Percentiles rank a stretch among this genome's conserved stretches.
phyloP scores from a whole-genome alignment of 106 monocot genomes.

The Xerophyta viscosa region DNA sequence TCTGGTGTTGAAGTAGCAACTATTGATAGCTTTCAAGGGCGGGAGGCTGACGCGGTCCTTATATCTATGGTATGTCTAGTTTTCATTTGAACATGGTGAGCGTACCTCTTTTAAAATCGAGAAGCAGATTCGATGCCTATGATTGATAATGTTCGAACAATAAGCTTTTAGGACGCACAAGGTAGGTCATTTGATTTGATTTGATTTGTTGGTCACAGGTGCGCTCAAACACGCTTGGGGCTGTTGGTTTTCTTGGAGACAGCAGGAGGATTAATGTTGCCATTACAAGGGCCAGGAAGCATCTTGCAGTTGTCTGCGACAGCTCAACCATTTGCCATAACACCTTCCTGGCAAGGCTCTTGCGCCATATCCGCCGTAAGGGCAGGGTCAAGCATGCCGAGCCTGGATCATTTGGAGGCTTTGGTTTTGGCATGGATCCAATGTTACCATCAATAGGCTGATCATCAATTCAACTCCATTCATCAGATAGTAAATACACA shows the following conservation, averaged over 20 bases:
- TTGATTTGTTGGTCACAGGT: no score
- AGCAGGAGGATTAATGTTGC: conserved; percentile 91
- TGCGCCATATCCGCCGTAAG: conserved; percentile 69
- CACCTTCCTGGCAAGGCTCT: conserved; percentile 82
- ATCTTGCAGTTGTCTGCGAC: conserved; percentile 79
- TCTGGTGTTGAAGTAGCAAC: conserved; percentile 90
- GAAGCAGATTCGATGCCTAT: no score
- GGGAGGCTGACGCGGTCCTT: conserved; percentile 93
- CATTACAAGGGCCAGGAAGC: conserved; percentile 84
- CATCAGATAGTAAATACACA: no score
- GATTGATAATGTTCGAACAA: no score
- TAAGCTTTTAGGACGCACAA: no score
- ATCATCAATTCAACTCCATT: no score
- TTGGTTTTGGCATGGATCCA: conserved; percentile 36
- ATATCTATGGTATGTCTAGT: conserved; percentile 66
- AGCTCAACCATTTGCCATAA: conserved; percentile 98
- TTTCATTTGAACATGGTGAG: no score
- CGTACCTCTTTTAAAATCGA: no score
- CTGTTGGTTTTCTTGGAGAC: conserved; percentile 87
- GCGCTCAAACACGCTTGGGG: conserved; percentile 85
- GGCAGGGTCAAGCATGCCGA: conserved; percentile 71
- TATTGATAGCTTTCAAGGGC: conserved; percentile 95
- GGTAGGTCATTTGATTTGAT: no score
- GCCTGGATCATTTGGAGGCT: conserved; percentile 53
- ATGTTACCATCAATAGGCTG: conserved; percentile 43